These are phyloP conservation scores for Penicillium coprophilum DNA, from an alignment of 495 filamentous ascomycete genomes.

Conservation along the genomic window DNA sequence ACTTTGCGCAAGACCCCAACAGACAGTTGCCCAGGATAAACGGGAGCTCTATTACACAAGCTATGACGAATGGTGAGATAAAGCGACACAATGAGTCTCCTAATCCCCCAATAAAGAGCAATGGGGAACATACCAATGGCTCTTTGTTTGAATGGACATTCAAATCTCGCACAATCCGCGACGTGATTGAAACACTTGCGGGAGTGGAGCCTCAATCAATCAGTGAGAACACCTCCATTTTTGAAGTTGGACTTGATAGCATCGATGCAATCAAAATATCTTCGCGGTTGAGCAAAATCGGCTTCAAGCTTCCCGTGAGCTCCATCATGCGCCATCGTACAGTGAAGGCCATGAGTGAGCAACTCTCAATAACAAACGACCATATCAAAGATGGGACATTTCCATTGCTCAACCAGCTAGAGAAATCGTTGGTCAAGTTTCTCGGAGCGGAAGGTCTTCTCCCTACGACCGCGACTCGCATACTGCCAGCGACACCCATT, in stretches of 20 bases:
- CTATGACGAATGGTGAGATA: conserved; percentile 7
- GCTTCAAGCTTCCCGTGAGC: conserved; percentile 62
- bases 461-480: conserved; percentile 40
- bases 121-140: not conserved
- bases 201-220: conserved; percentile 51
- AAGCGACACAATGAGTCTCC: not conserved
- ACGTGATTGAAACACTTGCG: conserved; percentile 61
- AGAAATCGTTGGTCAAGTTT: conserved; percentile 31
- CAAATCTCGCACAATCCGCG: conserved; percentile 48
- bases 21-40: conserved; percentile 20
- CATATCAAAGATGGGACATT: conserved; percentile 10
- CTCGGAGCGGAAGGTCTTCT: conserved; percentile 31
- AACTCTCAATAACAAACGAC: conserved; percentile 13
- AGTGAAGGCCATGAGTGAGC: conserved; percentile 52
- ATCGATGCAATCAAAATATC: conserved; percentile 81
- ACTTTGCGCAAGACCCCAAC: conserved; percentile 25
- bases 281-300: conserved; percentile 57
- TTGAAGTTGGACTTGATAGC: conserved; percentile 84
- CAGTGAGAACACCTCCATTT: conserved; percentile 61
- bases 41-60: not conserved
- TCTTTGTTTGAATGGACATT: conserved; percentile 54
- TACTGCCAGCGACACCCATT: conserved; percentile 72
- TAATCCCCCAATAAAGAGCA: not conserved
- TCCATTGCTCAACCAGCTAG: conserved; percentile 29
- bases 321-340: conserved; percentile 67